Percentiles rank a stretch among this genome's conserved stretches.
These are phyloP conservation scores for Iodosphaeria phyllophila DNA, from an alignment of 2,329 filamentous ascomycete species.

Conservation along the genomic window DNA sequence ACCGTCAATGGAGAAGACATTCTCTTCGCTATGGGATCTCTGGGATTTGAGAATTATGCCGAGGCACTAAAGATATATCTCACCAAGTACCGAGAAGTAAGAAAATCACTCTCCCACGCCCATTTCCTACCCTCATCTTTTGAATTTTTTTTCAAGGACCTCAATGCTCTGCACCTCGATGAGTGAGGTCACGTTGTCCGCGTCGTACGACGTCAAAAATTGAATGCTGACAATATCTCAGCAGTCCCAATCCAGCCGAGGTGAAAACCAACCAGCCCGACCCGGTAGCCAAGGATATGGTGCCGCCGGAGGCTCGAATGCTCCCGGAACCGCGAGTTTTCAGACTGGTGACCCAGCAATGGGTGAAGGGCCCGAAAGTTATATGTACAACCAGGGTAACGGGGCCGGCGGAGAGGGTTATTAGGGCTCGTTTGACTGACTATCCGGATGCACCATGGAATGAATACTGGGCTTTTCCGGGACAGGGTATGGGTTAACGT, in stretches of 20 bases:
- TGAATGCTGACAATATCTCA: conserved; percentile 22
- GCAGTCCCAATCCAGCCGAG: conserved; percentile 65
- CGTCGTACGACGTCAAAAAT: too few species aligned
- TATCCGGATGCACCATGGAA: too few species aligned
- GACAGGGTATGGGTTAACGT: too few species aligned
- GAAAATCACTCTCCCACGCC: conserved; percentile 12
- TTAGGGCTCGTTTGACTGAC: too few species aligned
- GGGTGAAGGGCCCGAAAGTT: conserved; percentile 24
- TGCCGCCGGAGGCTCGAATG: conserved; percentile 19
- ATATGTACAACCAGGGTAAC: conserved; percentile 36
- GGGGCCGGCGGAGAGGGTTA: conserved; percentile 35
- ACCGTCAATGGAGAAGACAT: conserved; percentile 99
- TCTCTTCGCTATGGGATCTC: conserved; percentile 94
- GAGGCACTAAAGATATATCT: conserved; percentile 97
- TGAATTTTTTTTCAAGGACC: conserved; percentile 1
- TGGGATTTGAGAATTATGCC: conserved; percentile 97
- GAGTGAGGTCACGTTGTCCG: conserved; percentile 2
- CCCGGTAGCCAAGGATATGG: conserved; percentile 35
- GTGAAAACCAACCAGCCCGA: conserved; percentile 30
- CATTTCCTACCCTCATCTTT: not conserved
- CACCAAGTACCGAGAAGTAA: conserved; percentile 92
- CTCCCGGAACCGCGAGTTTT: conserved; percentile 22
- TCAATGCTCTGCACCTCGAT: conserved; percentile 8
- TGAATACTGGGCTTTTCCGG: too few species aligned
- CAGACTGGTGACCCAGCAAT: conserved; percentile 24